Evolutionary conservation across 495 filamentous ascomycete genomes (phyloP).

Genomic region (Cladorrhinum samala): DNA sequence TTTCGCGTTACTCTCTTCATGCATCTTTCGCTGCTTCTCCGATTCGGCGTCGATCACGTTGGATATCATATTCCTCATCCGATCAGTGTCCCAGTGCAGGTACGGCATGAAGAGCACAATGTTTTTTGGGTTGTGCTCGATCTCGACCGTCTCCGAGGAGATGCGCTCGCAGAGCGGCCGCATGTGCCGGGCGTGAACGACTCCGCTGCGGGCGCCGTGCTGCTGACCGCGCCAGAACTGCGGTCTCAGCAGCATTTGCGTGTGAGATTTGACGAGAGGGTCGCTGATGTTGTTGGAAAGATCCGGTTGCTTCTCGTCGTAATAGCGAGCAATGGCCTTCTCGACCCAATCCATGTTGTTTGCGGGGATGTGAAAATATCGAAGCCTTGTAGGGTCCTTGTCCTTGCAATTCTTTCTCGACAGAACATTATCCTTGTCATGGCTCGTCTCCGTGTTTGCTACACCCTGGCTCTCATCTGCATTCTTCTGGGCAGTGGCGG

Average conservation of each 20-base stretch:
- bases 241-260: constrained; percentile 21
- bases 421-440: background rate
- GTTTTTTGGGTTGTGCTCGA: constrained; percentile 26
- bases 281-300: constrained; percentile 1
- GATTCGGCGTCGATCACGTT: constrained; percentile 13
- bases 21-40: constrained; percentile 2
- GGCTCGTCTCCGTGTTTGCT: background rate
- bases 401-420: background rate
- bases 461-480: background rate
- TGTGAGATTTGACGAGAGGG: background rate
- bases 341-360: constrained; percentile 24
- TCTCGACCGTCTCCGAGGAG: constrained; percentile 22
- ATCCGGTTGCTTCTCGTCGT: constrained; percentile 7
- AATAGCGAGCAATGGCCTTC: constrained; percentile 18
- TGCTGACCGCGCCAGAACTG: constrained; percentile 30
- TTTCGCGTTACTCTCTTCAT: background rate
- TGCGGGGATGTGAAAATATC: constrained; percentile 18
- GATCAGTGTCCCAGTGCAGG: constrained; percentile 59
- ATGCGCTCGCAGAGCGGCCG: constrained; percentile 27
- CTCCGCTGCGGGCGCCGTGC: constrained; percentile 17
- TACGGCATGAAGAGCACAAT: constrained; percentile 56
- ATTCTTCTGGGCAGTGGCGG: background rate
- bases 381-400: constrained; percentile 5
- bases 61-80: constrained; percentile 30
- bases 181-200: constrained; percentile 36